A percentile compares a stretch with the other conserved stretches of the same genome.
phyloP scores from a whole-genome alignment of 2,329 filamentous ascomycete species.

The Fusarium lyarnte region DNA sequence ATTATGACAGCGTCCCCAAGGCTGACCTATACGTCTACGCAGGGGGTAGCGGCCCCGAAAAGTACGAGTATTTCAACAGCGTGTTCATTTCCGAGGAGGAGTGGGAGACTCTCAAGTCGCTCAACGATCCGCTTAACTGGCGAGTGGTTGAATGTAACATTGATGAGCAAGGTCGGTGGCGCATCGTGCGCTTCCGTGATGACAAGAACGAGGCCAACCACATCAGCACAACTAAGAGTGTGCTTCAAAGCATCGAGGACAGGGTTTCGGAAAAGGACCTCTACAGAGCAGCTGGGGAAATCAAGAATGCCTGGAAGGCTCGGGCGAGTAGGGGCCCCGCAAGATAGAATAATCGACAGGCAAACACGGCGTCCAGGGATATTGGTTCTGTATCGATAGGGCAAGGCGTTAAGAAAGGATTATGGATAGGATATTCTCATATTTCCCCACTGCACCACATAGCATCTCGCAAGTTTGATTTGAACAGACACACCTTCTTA shows the following conservation, averaged over 20 bases:
- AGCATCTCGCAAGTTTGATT: not conserved
- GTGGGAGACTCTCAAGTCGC: constrained; percentile 82
- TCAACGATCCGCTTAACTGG: constrained; percentile 81
- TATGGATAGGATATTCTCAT: not conserved
- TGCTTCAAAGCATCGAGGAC: constrained; percentile 89
- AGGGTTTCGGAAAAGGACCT: constrained; percentile 86
- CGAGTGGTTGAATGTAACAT: constrained; percentile 90
- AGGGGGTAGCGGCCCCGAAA: constrained; percentile 61
- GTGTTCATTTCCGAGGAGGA: constrained; percentile 78
- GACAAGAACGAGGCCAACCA: constrained; percentile 95
- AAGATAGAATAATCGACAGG: constrained; percentile 59
- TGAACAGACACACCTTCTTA: not conserved
- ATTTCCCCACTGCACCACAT: not conserved
- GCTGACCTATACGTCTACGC: constrained; percentile 77
- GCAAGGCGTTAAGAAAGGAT: constrained; percentile 34
- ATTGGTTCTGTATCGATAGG: constrained; percentile 27
- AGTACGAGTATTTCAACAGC: constrained; percentile 72
- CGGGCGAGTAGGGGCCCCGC: constrained; percentile 16
- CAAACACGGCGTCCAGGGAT: constrained; percentile 26
- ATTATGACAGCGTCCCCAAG: constrained; percentile 83
- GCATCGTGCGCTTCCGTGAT: constrained; percentile 88
- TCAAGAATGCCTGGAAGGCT: constrained; percentile 83
- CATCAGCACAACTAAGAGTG: constrained; percentile 82
- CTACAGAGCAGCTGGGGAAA: constrained; percentile 71
- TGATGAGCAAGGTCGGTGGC: constrained; percentile 80